Percentiles rank a stretch among this genome's conserved stretches.
Evolutionary conservation across 2,329 filamentous ascomycete genomes (phyloP).

Genomic region (Aspergillus felis): DNA sequence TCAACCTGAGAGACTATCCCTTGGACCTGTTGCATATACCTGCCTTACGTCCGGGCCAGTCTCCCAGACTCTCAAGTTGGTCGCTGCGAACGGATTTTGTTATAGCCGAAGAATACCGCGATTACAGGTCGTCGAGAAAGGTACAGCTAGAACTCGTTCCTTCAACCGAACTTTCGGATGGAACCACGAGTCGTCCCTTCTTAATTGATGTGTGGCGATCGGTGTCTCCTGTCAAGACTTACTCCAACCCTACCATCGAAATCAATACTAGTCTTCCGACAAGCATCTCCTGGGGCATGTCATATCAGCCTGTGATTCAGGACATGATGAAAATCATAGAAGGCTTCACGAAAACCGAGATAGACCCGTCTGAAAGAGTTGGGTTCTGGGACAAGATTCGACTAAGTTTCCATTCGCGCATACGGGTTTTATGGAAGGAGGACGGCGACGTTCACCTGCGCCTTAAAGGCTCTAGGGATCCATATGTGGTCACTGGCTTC

Average conservation of each 20-base stretch:
- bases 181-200: constrained; percentile 61
- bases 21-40: constrained; percentile 89
- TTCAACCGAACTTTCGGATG: constrained; percentile 55
- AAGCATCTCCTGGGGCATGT: constrained; percentile 93
- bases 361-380: constrained; percentile 88
- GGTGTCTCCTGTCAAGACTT: constrained; percentile 92
- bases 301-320: constrained; percentile 95
- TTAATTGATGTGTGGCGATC: constrained; percentile 84
- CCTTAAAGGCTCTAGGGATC: constrained; percentile 83
- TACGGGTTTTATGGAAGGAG: constrained; percentile 86
- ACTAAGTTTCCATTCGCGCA: constrained; percentile 85
- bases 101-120: constrained; percentile 87
- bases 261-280: constrained; percentile 93
- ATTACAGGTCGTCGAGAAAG: constrained; percentile 71
- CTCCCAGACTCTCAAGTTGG: constrained; percentile 73
- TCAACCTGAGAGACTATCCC: constrained; percentile 90
- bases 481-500: constrained; percentile 86
- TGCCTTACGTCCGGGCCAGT: constrained; percentile 72
- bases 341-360: constrained; percentile 90
- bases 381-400: constrained; percentile 99
- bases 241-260: constrained; percentile 85
- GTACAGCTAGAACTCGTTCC: constrained; percentile 83
- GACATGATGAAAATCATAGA: constrained; percentile 99
- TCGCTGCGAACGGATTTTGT: constrained; percentile 89
- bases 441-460: constrained; percentile 93